Evolutionary conservation across 164 flowering plant species (phyloP).

Genomic region (Aristolochia contorta): DNA sequence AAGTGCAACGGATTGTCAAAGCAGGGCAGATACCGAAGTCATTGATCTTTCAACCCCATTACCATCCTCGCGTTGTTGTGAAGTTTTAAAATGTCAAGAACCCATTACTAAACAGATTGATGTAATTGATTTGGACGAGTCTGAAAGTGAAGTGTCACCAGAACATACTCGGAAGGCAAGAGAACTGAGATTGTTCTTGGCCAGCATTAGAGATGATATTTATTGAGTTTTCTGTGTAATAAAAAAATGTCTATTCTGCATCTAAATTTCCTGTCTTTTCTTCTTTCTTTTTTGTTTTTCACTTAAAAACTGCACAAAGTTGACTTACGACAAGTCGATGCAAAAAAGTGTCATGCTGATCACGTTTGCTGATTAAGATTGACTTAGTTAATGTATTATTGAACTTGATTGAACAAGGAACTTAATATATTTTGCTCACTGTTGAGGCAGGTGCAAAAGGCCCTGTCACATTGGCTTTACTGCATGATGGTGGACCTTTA

Average conservation of each 20-base stretch:
- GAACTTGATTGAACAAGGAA: too few relatives aligned
- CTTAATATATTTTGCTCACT: neutral
- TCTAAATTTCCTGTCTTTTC: too few relatives aligned
- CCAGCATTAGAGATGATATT: conserved; percentile 17
- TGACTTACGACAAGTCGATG: too few relatives aligned
- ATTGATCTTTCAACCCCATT: conserved; percentile 75
- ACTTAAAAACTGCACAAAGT: too few relatives aligned
- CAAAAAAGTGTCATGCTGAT: too few relatives aligned
- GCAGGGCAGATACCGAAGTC: conserved; percentile 19
- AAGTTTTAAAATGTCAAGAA: conserved; percentile 18
- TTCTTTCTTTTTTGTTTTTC: too few relatives aligned
- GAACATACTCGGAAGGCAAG: conserved; percentile 49
- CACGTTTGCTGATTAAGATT: too few relatives aligned
- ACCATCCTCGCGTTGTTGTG: conserved; percentile 22
- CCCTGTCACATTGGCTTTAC: conserved; percentile 30
- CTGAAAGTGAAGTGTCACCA: conserved; percentile 57
- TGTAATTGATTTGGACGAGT: conserved; percentile 54
- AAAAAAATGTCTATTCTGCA: neutral
- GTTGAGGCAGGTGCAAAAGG: conserved; percentile 36
- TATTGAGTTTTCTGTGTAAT: neutral
- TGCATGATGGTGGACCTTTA: conserved; percentile 31
- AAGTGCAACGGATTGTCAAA: neutral
- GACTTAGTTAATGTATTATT: too few relatives aligned
- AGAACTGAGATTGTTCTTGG: conserved; percentile 54
- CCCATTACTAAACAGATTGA: conserved; percentile 17